phyloP scores from a whole-genome alignment of 2,329 filamentous ascomycete species.

The Nigrospora oryzae region DNA sequence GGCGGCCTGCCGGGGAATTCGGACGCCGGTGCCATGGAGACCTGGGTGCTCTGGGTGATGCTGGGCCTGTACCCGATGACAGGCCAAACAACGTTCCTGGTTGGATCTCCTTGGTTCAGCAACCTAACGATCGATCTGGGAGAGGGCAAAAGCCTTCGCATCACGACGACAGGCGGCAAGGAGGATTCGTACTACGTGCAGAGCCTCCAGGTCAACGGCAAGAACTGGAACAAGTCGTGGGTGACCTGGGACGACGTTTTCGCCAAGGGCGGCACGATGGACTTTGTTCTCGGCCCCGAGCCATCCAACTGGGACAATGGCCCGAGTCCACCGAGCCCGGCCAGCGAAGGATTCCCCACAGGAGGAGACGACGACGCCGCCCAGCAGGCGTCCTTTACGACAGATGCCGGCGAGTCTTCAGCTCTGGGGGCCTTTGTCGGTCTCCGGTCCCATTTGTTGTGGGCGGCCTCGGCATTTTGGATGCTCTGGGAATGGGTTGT shows the following conservation, averaged over 20 bases:
- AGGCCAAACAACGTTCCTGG: constrained; percentile 58
- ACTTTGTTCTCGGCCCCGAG: constrained; percentile 52
- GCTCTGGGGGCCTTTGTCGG: no score
- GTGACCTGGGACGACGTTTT: constrained; percentile 60
- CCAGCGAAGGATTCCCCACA: constrained; percentile 11
- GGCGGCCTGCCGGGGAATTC: constrained; percentile 60
- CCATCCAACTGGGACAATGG: constrained; percentile 50
- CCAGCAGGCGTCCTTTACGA: no score
- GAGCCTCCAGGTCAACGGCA: constrained; percentile 55
- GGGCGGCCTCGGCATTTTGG: no score
- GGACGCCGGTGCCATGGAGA: constrained; percentile 67
- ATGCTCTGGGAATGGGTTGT: no score
- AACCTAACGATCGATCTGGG: constrained; percentile 52
- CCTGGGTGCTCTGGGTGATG: constrained; percentile 61
- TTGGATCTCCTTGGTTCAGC: constrained; percentile 55
- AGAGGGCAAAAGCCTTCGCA: constrained; percentile 39
- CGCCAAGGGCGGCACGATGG: constrained; percentile 50
- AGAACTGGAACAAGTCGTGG: constrained; percentile 56
- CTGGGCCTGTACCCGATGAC: constrained; percentile 61
- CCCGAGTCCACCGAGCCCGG: constrained; percentile 52
- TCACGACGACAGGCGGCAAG: constrained; percentile 43
- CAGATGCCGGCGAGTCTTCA: no score
- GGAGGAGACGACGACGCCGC: no score
- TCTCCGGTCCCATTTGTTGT: no score
- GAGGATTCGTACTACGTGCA: constrained; percentile 53